These are phyloP conservation scores for Fusarium sulawesiense DNA, from an alignment of 2,329 filamentous ascomycete species.

Conservation along the genomic window DNA sequence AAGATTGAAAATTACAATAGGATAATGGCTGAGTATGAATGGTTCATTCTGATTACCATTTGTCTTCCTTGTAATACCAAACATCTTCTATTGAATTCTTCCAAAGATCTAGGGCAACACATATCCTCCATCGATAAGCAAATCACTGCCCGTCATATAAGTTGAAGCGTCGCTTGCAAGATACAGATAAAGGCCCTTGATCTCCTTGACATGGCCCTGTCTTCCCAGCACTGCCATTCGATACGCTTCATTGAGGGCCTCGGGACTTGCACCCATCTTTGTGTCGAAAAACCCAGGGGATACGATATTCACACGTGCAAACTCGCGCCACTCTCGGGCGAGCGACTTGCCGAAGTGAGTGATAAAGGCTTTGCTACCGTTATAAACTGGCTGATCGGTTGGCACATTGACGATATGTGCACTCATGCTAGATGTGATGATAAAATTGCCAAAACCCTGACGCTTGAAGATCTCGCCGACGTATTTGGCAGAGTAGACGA, in stretches of 20 bases:
- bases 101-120: constrained; percentile 10
- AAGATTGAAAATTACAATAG: neutral
- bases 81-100: neutral
- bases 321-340: constrained; percentile 66
- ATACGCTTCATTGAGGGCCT: constrained; percentile 58
- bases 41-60: neutral
- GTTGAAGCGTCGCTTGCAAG: constrained; percentile 60
- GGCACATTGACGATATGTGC: constrained; percentile 63
- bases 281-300: constrained; percentile 63
- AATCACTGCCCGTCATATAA: constrained; percentile 36
- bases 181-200: constrained; percentile 70
- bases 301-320: constrained; percentile 67
- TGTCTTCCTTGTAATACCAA: too few species aligned
- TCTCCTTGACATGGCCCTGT: constrained; percentile 72
- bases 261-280: constrained; percentile 59
- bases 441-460: constrained; percentile 60
- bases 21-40: neutral
- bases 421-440: constrained; percentile 63
- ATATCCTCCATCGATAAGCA: constrained; percentile 35
- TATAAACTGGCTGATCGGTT: constrained; percentile 65
- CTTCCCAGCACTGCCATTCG: constrained; percentile 64
- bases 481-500: constrained; percentile 58
- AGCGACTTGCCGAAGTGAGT: constrained; percentile 66
- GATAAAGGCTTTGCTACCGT: constrained; percentile 65
- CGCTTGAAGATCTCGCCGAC: constrained; percentile 56